Evolutionary conservation across 2,329 filamentous ascomycete genomes (phyloP).

Genomic region (Penicillium sp.): DNA sequence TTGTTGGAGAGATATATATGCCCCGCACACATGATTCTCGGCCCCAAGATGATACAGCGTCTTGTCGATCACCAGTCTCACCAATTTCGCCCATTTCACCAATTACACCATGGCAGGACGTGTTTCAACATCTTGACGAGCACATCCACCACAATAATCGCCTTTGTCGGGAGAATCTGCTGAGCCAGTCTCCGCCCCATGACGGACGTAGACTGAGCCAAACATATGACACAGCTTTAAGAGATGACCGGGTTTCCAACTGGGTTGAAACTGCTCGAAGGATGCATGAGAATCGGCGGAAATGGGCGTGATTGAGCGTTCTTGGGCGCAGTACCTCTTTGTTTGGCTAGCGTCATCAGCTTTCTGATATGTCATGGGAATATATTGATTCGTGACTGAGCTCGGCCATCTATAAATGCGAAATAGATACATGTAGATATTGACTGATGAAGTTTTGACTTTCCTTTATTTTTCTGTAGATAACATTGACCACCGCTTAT

Average conservation of each 20-base stretch:
- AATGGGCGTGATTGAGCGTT: neutral
- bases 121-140: neutral
- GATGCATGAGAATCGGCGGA: conserved; percentile 11
- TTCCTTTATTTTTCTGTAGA: neutral
- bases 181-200: conserved; percentile 29
- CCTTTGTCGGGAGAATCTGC: neutral
- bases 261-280: conserved; percentile 28
- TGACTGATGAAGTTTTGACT: neutral
- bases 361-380: neutral
- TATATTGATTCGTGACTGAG: neutral
- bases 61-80: neutral
- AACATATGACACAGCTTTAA: conserved; percentile 7
- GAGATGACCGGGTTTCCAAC: conserved; percentile 15
- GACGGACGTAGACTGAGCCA: conserved; percentile 22
- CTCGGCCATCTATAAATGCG: neutral
- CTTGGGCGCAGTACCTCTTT: neutral
- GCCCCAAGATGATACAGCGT: neutral
- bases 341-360: neutral
- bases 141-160: neutral
- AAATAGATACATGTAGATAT: neutral
- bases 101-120: neutral
- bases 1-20: conserved; percentile 9
- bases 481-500: neutral
- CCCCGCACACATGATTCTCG: neutral
- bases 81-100: conserved; percentile 4